Conservation (phyloP, 2,329 filamentous ascomycete species). For the Conoideocrella luteorostrata region DNA sequence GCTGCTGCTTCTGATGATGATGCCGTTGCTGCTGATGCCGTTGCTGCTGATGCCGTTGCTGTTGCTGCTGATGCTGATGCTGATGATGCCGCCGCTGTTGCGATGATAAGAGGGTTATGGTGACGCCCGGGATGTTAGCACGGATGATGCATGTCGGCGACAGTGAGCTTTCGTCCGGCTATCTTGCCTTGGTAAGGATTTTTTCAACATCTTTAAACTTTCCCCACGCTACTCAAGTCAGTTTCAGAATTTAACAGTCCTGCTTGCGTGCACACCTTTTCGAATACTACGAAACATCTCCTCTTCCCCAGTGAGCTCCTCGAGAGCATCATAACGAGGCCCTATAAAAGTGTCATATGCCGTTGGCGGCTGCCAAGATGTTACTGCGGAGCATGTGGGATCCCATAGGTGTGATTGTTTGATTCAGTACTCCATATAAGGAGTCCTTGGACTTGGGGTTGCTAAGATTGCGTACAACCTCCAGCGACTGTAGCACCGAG, state of each 20-base stretch:
- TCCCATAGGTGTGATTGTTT: conserved; percentile 85
- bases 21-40: too few species aligned
- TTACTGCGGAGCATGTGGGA: conserved; percentile 75
- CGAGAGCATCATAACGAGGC: conserved; percentile 72
- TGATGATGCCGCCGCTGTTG: too few species aligned
- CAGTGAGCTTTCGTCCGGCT: too few species aligned
- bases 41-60: too few species aligned
- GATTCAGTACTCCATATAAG: conserved; percentile 78
- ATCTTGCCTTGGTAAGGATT: conserved; percentile 61
- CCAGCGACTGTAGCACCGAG: conserved; percentile 77
- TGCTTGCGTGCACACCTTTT: too few species aligned
- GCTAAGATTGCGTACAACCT: conserved; percentile 82
- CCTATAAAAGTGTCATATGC: conserved; percentile 56
- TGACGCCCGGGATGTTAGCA: too few species aligned
- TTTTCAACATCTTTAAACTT: conserved; percentile 72
- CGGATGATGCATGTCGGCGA: too few species aligned
- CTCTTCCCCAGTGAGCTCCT: conserved; percentile 75
- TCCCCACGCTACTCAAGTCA: conserved; percentile 69
- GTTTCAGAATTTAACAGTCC: too few species aligned
- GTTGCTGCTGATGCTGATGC: too few species aligned
- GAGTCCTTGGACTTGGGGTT: conserved; percentile 73
- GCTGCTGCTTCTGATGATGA: too few species aligned
- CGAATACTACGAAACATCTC: conserved; percentile 77
- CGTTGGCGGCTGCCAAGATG: conserved; percentile 82
- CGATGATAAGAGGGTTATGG: too few species aligned